phyloP scores from a whole-genome alignment of 2,329 filamentous ascomycete species.

The Cladosporium oxysporum region DNA sequence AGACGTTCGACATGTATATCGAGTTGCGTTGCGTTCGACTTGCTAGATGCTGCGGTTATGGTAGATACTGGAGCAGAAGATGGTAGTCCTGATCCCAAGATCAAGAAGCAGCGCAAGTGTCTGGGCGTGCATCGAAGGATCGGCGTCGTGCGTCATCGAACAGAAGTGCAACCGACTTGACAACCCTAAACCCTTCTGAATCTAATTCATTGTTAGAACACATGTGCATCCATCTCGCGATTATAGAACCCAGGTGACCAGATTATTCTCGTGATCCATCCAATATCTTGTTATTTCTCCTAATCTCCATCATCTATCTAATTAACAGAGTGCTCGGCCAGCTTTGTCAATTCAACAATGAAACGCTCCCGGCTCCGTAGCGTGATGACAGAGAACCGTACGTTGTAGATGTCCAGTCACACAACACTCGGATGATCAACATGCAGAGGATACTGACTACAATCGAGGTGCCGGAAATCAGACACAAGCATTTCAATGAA shows the following conservation, averaged over 20 bases:
- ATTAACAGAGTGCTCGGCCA: background rate
- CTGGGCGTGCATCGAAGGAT: background rate
- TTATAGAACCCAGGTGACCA: too few species aligned
- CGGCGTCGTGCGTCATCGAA: background rate
- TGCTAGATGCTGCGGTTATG: background rate
- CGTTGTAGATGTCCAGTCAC: too few species aligned
- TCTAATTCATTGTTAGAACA: background rate
- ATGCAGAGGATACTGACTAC: too few species aligned
- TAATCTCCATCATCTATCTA: background rate
- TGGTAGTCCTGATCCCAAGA: background rate
- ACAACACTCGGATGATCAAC: too few species aligned
- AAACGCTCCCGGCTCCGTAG: background rate
- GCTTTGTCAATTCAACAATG: background rate
- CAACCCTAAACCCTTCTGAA: background rate
- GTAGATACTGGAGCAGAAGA: background rate
- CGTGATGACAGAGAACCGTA: too few species aligned
- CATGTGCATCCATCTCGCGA: too few species aligned
- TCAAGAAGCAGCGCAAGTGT: background rate
- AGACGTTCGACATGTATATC: background rate
- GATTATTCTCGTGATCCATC: background rate
- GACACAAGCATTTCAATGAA: too few species aligned
- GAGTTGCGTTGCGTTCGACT: background rate
- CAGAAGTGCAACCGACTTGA: background rate
- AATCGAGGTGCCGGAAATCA: too few species aligned
- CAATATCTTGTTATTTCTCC: too few species aligned